Conservation (phyloP, 139 green algal genomes). For the Yamagishiella unicocca region DNA sequence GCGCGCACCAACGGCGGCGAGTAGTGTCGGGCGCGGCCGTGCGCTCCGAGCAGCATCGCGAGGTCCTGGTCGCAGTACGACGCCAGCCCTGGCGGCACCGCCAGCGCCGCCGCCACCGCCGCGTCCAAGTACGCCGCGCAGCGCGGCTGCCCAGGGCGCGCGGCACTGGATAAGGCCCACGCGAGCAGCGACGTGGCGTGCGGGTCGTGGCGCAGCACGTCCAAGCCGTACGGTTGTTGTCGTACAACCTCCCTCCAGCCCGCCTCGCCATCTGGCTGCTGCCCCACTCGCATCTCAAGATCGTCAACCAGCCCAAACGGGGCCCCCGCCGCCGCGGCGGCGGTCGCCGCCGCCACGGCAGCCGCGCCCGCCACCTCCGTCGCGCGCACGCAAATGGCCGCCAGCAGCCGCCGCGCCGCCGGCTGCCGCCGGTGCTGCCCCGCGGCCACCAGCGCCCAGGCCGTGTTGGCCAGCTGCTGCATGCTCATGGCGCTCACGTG, state of each 20-base stretch:
- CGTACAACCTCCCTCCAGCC: conserved; percentile 1
- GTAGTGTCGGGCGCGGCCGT: background rate
- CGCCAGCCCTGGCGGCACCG: background rate
- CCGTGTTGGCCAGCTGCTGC: conserved; percentile 2
- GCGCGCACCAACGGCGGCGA: background rate
- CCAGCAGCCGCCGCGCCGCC: background rate
- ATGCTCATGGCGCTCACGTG: background rate
- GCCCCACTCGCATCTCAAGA: background rate
- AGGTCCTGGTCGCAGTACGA: conserved; percentile 18
- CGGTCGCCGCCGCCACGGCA: background rate
- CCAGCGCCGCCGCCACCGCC: conserved; percentile 5
- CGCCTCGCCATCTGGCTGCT: background rate
- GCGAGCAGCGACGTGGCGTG: conserved; percentile 2
- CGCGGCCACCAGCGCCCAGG: background rate
- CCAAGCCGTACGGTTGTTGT: background rate
- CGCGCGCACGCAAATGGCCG: background rate
- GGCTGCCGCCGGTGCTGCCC: conserved; percentile 5
- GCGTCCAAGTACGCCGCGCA: background rate
- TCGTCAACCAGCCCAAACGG: background rate
- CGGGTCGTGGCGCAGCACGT: conserved; percentile 1
- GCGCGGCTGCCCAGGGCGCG: background rate
- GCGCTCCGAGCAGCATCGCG: conserved; percentile 5
- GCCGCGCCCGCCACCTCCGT: background rate
- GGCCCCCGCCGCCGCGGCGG: background rate
- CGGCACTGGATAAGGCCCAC: background rate